phyloP scores from a whole-genome alignment of 192 early-diverging fungal genomes.

The Umbelopsis isabellina region DNA sequence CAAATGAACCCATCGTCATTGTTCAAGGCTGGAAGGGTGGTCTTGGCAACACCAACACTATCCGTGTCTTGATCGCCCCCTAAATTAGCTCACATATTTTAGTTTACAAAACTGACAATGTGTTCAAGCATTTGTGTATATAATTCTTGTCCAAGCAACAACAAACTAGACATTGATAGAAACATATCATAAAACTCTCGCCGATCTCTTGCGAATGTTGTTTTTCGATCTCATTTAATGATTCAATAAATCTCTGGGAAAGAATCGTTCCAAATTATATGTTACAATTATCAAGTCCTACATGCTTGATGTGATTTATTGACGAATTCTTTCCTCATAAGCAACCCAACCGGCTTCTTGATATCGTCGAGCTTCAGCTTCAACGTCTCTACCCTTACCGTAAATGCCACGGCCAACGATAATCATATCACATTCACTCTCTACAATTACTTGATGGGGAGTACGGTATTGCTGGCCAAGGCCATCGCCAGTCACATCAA shows the following conservation, averaged over 20 bases:
- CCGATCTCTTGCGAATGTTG: background rate
- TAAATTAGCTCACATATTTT: background rate
- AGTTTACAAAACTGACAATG: background rate
- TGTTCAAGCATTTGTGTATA: slow-evolving; percentile 9
- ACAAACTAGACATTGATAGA: slow-evolving; percentile 12
- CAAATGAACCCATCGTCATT: slow-evolving; percentile 73
- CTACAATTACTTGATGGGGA: slow-evolving; percentile 82
- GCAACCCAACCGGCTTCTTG: slow-evolving; percentile 96
- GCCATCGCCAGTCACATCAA: slow-evolving; percentile 81
- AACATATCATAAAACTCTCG: background rate
- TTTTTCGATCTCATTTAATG: no score
- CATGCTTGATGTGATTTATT: background rate
- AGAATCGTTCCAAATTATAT: background rate
- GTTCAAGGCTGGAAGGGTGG: slow-evolving; percentile 87
- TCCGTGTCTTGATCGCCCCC: slow-evolving; percentile 64
- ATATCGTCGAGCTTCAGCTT: slow-evolving; percentile 80
- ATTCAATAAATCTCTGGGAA: no score
- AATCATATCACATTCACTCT: slow-evolving; percentile 91
- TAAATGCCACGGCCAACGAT: slow-evolving; percentile 99
- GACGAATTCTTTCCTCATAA: slow-evolving; percentile 59
- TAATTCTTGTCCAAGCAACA: background rate
- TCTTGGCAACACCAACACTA: slow-evolving; percentile 82
- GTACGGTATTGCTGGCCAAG: slow-evolving; percentile 97
- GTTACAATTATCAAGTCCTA: background rate
- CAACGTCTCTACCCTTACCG: slow-evolving; percentile 73